These are phyloP conservation scores for Cryptococcus jaspeensis DNA, from an alignment of 1,284 basidiomycete genomes.

Conservation along the genomic window DNA sequence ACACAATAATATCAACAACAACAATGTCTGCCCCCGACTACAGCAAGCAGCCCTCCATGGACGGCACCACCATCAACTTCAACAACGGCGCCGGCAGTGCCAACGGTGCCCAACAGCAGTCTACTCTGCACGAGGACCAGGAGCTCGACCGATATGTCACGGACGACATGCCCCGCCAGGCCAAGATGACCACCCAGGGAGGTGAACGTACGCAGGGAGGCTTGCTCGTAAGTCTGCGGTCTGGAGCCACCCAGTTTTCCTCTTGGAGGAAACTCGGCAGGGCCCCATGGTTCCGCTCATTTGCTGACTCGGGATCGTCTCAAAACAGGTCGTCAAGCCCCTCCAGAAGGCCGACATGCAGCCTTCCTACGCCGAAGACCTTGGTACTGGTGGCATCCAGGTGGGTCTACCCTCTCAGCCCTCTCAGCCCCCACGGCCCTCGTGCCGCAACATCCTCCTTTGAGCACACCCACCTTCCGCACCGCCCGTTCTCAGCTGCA, in stretches of 20 bases:
- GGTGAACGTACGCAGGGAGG: neutral
- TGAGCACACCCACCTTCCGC: neutral
- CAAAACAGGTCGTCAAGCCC: conserved; percentile 46
- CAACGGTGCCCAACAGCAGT: conserved; percentile 3
- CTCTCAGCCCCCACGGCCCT: neutral
- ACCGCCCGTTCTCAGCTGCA: conserved; percentile 4
- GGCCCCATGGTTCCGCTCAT: conserved; percentile 1
- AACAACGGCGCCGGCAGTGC: conserved; percentile 11
- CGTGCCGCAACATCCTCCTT: neutral
- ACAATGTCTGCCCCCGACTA: conserved; percentile 18
- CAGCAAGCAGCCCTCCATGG: conserved; percentile 23
- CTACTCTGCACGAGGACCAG: conserved; percentile 20
- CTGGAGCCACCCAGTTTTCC: no score
- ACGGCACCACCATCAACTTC: conserved; percentile 30
- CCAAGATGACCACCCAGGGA: conserved; percentile 23
- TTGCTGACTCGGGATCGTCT: neutral
- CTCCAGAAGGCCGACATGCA: conserved; percentile 49
- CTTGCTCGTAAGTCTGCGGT: conserved; percentile 9
- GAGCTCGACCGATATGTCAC: conserved; percentile 47
- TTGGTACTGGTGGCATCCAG: conserved; percentile 59
- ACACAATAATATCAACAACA: conserved; percentile 10
- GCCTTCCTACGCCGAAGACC: conserved; percentile 83
- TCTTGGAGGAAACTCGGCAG: neutral
- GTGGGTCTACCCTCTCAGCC: conserved; percentile 55
- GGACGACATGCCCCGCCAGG: conserved; percentile 34